Base-by-base conservation (phyloP, 768 basidiomycete species). In the Trametes gibbosa region DNA sequence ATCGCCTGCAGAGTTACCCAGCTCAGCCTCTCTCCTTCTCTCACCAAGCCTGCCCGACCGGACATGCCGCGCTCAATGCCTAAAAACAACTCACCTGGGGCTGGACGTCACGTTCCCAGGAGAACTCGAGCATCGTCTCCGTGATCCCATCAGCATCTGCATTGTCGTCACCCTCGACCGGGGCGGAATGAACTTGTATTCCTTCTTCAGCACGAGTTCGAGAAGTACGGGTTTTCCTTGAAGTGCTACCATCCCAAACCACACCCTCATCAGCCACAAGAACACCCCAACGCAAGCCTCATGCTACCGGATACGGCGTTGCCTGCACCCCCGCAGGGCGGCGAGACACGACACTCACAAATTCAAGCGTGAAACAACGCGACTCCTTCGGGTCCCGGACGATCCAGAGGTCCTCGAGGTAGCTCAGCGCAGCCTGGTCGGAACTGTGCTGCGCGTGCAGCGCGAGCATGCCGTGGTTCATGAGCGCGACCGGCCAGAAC, bases 351-450 rank as follows among this genome's bases (percentile, higher is more conserved):
- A 32, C 51, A 84, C 94, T 69, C 73, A 95, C 95, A 75, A 97
- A 93, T 78, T 95, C 88, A 55, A 96, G 73, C 50, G 86, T 89
- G 76, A 87, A 96, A 69, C 86, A 87, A 66, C 95, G 77, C 56
- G 86, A 85, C 72, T 97, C 94, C 42, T 74, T 72, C 41, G 79
- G 66, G 69, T 95, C 86, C 54, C 90, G 84, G 58, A 76, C 79
- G 37, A 96, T 77, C 90, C 93, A 95, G 21, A 97, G 65, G 66
- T 96, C 92, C 69, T 92, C 87, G 58, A 95, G 77, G 71, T 88
- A 91, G 71, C 82, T 86, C 74, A 97, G 73, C 13, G 94, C 94
- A 62, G 85, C 79, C 70, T 87, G 84, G 74, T 97, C 95, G 19
- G 85, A 80, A 53, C 77, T 80, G 70, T 91, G 89, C 68, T 88